Conservation (phyloP, 1,284 basidiomycete genomes). For the Ustilago lituana region DNA sequence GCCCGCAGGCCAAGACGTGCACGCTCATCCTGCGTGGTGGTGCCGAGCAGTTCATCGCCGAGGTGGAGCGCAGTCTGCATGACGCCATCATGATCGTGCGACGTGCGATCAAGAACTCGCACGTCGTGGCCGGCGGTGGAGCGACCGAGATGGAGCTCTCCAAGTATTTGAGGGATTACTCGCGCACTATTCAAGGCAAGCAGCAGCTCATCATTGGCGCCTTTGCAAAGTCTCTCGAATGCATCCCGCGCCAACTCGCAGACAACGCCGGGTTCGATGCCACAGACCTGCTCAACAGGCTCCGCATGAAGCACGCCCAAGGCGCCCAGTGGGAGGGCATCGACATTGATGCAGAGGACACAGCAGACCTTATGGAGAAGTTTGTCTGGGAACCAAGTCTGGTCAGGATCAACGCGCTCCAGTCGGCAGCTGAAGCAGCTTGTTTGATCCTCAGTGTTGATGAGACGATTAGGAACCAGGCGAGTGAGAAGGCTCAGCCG, state of each 20-base stretch:
- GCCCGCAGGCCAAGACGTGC: conserved; percentile 94
- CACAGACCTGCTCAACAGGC: conserved; percentile 95
- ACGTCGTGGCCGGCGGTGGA: conserved; percentile 96
- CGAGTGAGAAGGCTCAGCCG: conserved; percentile 54
- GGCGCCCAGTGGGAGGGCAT: conserved; percentile 90
- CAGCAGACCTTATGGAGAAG: conserved; percentile 91
- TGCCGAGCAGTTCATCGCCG: conserved; percentile 98
- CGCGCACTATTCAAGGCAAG: conserved; percentile 93
- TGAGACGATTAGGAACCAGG: conserved; percentile 65
- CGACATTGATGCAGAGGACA: conserved; percentile 87
- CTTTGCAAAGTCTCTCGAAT: conserved; percentile 95
- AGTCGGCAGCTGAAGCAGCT: conserved; percentile 93
- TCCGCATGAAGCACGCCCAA: conserved; percentile 93
- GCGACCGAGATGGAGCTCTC: conserved; percentile 99
- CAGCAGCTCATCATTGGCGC: conserved; percentile 93
- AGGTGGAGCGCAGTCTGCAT: conserved; percentile 95
- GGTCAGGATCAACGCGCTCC: conserved; percentile 94
- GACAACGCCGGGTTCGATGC: conserved; percentile 99
- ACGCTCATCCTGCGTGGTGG: conserved; percentile 95
- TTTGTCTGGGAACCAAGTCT: conserved; percentile 99
- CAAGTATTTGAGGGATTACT: conserved; percentile 87
- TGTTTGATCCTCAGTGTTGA: conserved; percentile 77
- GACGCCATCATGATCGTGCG: conserved; percentile 99
- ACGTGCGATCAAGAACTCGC: conserved; percentile 91
- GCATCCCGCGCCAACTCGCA: conserved; percentile 97